A percentile compares a stretch with the other conserved stretches of the same genome.
These are phyloP conservation scores for Microsporum canis DNA, from an alignment of 2,329 filamentous ascomycete genomes.

Conservation along the genomic window DNA sequence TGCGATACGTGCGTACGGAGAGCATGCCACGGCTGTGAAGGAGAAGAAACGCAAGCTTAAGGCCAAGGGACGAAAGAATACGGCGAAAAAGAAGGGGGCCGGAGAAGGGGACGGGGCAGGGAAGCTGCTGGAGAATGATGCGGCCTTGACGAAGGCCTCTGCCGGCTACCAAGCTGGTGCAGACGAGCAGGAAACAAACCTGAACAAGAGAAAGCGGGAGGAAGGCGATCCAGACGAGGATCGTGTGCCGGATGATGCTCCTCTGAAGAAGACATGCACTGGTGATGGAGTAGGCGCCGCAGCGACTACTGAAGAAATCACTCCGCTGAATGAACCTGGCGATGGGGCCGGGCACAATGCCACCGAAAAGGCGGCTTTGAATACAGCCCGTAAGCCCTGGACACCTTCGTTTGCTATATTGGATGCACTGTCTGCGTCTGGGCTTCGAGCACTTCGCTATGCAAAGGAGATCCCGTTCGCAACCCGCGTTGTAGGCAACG, in stretches of 20 bases:
- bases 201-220: constrained; percentile 25
- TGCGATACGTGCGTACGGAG: constrained; percentile 78
- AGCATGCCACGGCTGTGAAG: constrained; percentile 49
- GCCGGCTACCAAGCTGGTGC: background rate
- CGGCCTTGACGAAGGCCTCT: background rate
- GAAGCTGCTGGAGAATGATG: background rate
- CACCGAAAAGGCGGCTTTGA: background rate
- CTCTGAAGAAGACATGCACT: background rate
- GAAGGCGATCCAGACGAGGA: background rate
- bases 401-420: constrained; percentile 63
- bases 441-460: constrained; percentile 81
- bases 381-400: constrained; percentile 14
- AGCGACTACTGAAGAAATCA: constrained; percentile 1
- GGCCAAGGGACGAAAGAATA: constrained; percentile 24
- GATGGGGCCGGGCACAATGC: constrained; percentile 5
- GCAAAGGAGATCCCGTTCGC: constrained; percentile 79
- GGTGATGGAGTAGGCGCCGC: constrained; percentile 3
- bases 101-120: background rate
- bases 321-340: background rate
- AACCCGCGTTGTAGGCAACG: constrained; percentile 77
- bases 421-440: constrained; percentile 88
- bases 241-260: constrained; percentile 2
- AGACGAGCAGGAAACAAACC: constrained; percentile 27
- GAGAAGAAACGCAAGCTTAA: constrained; percentile 38
- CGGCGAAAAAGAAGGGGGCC: constrained; percentile 12